Evolutionary conservation across 768 basidiomycete genomes (phyloP).

Genomic region (Cyclocybe aegerita): DNA sequence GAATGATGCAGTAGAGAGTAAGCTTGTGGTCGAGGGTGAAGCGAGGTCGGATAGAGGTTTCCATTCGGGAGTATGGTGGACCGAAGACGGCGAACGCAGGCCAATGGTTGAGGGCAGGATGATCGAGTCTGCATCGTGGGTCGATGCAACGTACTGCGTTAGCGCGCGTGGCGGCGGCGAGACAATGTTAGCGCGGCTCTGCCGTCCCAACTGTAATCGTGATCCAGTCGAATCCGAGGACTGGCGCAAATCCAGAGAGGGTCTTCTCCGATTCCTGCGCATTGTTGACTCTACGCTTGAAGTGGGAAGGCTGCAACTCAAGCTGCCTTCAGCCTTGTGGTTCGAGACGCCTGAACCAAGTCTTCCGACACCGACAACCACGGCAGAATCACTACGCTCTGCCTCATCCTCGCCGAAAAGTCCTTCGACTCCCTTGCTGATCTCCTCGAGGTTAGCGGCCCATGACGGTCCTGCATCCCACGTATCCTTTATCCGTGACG

Average conservation of each 20-base stretch:
- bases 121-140: constrained; percentile 49
- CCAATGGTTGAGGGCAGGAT: constrained; percentile 72
- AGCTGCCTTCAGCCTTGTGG: constrained; percentile 11
- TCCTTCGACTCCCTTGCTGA: constrained; percentile 60
- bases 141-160: constrained; percentile 69
- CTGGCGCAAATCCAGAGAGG: constrained; percentile 42
- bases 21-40: constrained; percentile 24
- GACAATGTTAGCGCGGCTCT: constrained; percentile 54
- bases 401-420: constrained; percentile 40
- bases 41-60: constrained; percentile 19
- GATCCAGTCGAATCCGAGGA: constrained; percentile 23
- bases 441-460: constrained; percentile 69
- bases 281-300: constrained; percentile 13
- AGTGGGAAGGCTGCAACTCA: constrained; percentile 26
- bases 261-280: constrained; percentile 37
- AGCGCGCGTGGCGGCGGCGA: constrained; percentile 73
- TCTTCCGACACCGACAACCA: constrained; percentile 2
- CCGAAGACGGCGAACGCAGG: constrained; percentile 40
- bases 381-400: too few relatives aligned
- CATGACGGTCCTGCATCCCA: constrained; percentile 51
- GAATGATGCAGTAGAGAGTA: constrained; percentile 27
- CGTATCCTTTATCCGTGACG: constrained; percentile 48
- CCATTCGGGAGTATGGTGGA: constrained; percentile 22
- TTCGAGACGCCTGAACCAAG: constrained; percentile 3
- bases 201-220: constrained; percentile 51